phyloP scores from a whole-genome alignment of 345 rosid genomes.

The Lepidium africanum region DNA sequence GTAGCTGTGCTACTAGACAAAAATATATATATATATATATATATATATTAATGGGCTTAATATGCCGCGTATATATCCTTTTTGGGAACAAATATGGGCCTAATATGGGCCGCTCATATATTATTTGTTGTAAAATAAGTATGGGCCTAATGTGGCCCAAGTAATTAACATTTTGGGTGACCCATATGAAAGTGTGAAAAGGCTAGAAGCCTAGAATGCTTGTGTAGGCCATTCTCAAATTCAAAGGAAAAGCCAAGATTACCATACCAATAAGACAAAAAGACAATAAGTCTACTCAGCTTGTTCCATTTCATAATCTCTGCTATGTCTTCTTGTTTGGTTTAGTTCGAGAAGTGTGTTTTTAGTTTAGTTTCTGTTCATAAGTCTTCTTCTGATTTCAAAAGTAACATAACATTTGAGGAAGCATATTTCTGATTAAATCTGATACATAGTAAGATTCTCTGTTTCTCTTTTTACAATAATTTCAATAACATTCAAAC shows the following conservation, averaged over 20 bases:
- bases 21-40: too few relatives aligned
- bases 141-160: neutral
- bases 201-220: neutral
- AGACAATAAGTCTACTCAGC: neutral
- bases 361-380: neutral
- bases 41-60: neutral
- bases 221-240: neutral
- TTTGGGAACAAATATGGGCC: too few relatives aligned
- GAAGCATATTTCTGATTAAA: neutral
- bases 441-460: constrained; percentile 3
- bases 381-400: neutral
- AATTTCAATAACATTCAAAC: constrained; percentile 7
- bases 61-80: neutral
- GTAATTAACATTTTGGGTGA: neutral
- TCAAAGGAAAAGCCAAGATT: neutral
- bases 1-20: too few relatives aligned
- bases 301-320: neutral
- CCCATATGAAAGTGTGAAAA: neutral
- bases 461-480: constrained; percentile 14
- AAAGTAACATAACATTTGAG: neutral
- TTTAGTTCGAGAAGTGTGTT: neutral
- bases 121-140: neutral
- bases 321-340: neutral
- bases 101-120: too few relatives aligned
- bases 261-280: neutral